Base-by-base conservation (phyloP, 169 alveolate genomes). In the Cryptosporidium viatorum region DNA sequence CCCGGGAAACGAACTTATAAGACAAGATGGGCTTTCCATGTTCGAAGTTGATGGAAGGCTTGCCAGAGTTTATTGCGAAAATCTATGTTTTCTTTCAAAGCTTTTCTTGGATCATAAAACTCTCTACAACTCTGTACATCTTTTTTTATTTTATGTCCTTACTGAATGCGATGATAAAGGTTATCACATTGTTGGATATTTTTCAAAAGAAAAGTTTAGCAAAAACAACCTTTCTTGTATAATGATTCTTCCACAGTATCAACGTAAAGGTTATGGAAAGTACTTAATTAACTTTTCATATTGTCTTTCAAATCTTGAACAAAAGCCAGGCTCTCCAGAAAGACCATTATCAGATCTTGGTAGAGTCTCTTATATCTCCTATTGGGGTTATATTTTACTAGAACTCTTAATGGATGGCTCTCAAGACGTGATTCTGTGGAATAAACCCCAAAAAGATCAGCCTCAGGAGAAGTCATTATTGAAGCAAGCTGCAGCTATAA, bases 1-100 rank as follows among this genome's bases (percentile, higher is more conserved):
- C 0, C 99, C 99, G 16, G 99, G 99, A 41, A 97, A 98, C 92
- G 99, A 98, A 93, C 97, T 98, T 0, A 97, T 98, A 86, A 92
- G 98, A 92, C 98, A 97, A 62, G 98, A 95, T 18, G 95, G 95
- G 59, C 93, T 97, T 6, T 95, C 99, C 6, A 96, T 96, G 96
- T 96, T 96, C 70, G 99, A 98, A 93, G 98, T 98, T 12, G 99
- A 98, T 92, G 99, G 99, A 6, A 95, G 93, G 41, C 91, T 95
- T 70, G 95, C 97, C 69, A 91, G 96, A 50, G 96, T 95, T 3
- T 98, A 98, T 89, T 97, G 99, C 85, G 99, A 98, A 92, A 98
- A 98, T 85, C 91, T 98, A 55, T 97, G 99, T 69, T 97, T 94
- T 74, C 95, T 98, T 21, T 92, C 99, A 3, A 98, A 98, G 92